Conservation (phyloP, 108 stramenopile genomes). For the Skeletonema menzelii region DNA sequence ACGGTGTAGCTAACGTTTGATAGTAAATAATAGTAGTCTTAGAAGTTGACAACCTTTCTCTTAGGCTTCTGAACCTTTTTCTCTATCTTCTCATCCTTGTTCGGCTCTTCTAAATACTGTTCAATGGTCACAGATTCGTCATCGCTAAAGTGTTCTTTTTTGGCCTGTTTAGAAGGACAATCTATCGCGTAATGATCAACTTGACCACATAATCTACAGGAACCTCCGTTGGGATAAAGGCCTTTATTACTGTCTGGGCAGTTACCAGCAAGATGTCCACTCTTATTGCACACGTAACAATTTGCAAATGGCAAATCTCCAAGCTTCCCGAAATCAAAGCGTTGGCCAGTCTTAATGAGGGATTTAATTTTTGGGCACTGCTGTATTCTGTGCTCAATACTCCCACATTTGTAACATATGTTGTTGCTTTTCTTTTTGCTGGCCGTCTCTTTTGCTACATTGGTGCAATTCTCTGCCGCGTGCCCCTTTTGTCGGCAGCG, state of each 20-base stretch:
- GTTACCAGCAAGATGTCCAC: constrained; percentile 67
- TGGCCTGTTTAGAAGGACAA: constrained; percentile 58
- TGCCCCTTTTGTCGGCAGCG: constrained; percentile 76
- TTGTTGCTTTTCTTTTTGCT: constrained; percentile 13
- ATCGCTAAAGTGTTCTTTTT: constrained; percentile 3
- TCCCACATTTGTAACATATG: constrained; percentile 85
- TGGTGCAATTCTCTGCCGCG: constrained; percentile 61
- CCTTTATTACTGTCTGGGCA: constrained; percentile 70
- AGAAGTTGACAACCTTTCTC: not conserved
- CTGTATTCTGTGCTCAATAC: constrained; percentile 67
- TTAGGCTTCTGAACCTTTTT: not conserved
- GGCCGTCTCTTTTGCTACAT: constrained; percentile 4
- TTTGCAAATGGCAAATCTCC: constrained; percentile 69
- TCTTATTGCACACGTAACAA: constrained; percentile 77
- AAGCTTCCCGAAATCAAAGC: constrained; percentile 36
- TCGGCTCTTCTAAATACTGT: not conserved
- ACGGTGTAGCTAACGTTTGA: too few relatives aligned
- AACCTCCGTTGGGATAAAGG: constrained; percentile 76
- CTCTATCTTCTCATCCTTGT: not conserved
- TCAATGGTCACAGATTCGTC: not conserved
- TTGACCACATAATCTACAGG: constrained; percentile 71
- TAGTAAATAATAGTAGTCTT: not conserved
- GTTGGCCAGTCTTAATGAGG: constrained; percentile 13
- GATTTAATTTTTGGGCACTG: constrained; percentile 55
- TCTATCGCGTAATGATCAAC: constrained; percentile 53